A percentile compares a stretch with the other conserved stretches of the same genome.
Evolutionary conservation across 495 filamentous ascomycete genomes (phyloP).

Genomic region (Penicillium macrosclerotiorum): DNA sequence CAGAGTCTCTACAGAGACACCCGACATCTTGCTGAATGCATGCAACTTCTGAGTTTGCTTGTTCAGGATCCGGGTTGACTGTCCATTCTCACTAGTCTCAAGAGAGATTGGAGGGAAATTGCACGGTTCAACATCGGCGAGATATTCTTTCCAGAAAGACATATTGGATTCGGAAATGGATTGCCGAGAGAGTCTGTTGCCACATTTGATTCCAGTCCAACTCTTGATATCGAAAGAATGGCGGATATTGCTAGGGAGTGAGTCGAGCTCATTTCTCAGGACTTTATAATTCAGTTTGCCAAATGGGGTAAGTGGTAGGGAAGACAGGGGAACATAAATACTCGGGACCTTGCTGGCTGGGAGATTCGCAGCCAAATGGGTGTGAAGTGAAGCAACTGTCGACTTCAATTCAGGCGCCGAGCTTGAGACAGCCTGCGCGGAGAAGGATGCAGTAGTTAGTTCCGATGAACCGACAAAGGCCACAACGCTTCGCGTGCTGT

Average conservation of each 20-base stretch:
- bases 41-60: conserved; percentile 33
- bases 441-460: neutral
- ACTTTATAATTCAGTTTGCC: conserved; percentile 48
- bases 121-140: conserved; percentile 51
- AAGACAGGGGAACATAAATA: conserved; percentile 53
- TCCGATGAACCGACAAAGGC: conserved; percentile 28
- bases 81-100: conserved; percentile 1
- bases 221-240: conserved; percentile 14
- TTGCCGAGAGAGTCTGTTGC: conserved; percentile 1
- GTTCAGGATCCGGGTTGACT: conserved; percentile 19
- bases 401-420: conserved; percentile 18
- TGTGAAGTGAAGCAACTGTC: conserved; percentile 17
- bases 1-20: conserved; percentile 28
- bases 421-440: conserved; percentile 10
- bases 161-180: conserved; percentile 24
- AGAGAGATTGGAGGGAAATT: conserved; percentile 46
- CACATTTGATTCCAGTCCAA: conserved; percentile 13
- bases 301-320: conserved; percentile 50
- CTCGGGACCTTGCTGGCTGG: conserved; percentile 57
- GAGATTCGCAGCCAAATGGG: conserved; percentile 23
- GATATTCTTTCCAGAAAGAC: conserved; percentile 52
- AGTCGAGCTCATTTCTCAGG: conserved; percentile 15
- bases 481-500: conserved; percentile 13
- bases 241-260: conserved; percentile 12
- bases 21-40: conserved; percentile 29